Evolutionary conservation across 2,329 filamentous ascomycete genomes (phyloP).

Genomic region (Neopestalotiopsis clavispora): DNA sequence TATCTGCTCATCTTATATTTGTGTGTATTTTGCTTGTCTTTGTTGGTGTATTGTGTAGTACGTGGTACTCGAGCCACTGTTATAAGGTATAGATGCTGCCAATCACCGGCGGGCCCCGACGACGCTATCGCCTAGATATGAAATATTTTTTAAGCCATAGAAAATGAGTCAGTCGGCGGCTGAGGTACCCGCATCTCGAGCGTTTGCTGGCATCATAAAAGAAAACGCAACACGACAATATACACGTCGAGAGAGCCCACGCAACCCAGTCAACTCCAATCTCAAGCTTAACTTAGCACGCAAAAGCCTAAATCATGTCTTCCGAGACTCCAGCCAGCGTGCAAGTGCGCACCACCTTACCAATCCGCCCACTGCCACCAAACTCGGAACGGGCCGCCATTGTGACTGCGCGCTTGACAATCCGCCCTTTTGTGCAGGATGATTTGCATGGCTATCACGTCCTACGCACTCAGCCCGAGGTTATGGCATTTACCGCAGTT

Average conservation of each 20-base stretch:
- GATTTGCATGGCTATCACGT: slow-evolving; percentile 56
- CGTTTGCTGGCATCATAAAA: too few species aligned
- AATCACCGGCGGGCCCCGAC: not conserved
- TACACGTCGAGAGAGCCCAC: too few species aligned
- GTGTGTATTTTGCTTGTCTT: too few species aligned
- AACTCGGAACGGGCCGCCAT: slow-evolving; percentile 44
- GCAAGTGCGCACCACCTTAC: slow-evolving; percentile 54
- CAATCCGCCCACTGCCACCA: slow-evolving; percentile 46
- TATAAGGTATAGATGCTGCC: not conserved
- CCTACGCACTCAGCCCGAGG: slow-evolving; percentile 62
- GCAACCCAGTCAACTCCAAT: too few species aligned
- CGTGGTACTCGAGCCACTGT: not conserved
- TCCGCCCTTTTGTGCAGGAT: slow-evolving; percentile 53
- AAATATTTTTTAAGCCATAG: not conserved
- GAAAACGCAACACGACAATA: too few species aligned
- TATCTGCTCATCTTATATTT: too few species aligned
- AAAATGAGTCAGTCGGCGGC: not conserved
- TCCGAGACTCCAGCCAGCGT: slow-evolving; percentile 23
- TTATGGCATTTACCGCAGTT: slow-evolving; percentile 63
- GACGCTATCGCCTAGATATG: not conserved
- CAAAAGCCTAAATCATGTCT: not conserved
- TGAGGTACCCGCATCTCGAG: slow-evolving; percentile 5
- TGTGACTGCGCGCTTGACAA: slow-evolving; percentile 57
- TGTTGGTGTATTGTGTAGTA: too few species aligned
- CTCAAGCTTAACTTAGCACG: too few species aligned